Evolutionary conservation across 2,329 filamentous ascomycete genomes (phyloP), one percentile per base, ranked within the genome.

Genomic region (Exophiala sp.): DNA sequence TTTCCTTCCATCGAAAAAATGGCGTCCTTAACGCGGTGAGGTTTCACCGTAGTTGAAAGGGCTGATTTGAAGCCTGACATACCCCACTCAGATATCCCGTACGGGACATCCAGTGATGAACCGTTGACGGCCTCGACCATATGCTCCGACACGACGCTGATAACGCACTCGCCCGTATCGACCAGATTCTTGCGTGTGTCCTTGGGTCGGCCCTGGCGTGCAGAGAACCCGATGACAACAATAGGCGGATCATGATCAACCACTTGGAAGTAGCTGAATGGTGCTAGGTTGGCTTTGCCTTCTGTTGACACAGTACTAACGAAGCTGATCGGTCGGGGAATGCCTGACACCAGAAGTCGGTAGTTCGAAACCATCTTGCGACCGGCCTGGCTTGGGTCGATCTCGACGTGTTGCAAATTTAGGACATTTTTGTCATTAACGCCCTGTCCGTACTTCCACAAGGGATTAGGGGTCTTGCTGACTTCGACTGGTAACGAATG

Each of bases 71-170:
- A 73, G 0, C 91, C 91, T 21, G 81, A 82, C 29, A 94, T 72
- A 1, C 79, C 78, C 89, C 90, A 96, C 72, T 96, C 91, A 1
- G 83, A 40, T 2, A 50, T 29, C 9, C 86, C 89, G 58, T 84
- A 84, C 0, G 91, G 91, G 0, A 88, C 83, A 69, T 96, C 89
- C 63, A 94, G 82, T 43, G 79, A 79, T 1, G 86, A 82, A 12
- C 84, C 78, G 71, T 96, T 96, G 45, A 90, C 91, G 0, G 91
- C 91, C 75, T 96, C 91, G 65, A 94, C 66, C 66, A 86, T 95
- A 67, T 85, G 81, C 74, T 96, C 91, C 5, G 81, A 84, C 66
- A 96, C 88, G 66, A 96, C 88, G 73, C 92, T 96, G 73, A 96
- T 85, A 52, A 85, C 83, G 71, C 88, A 92, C 73, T 96, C 89